Conservation (phyloP, 805 yeast genomes). For the Kregervanrija fluxuum region DNA sequence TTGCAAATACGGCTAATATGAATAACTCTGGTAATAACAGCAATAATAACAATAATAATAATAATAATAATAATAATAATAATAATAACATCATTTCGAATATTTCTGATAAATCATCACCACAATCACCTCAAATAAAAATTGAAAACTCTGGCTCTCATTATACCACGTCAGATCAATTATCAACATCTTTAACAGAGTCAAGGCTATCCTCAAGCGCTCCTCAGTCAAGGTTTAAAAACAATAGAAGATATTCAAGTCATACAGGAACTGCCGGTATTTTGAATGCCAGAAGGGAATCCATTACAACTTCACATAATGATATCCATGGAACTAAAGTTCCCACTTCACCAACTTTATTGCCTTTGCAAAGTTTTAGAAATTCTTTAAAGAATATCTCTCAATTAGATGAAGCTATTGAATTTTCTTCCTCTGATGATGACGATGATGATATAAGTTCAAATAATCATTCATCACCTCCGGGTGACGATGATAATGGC, state of each 20-base stretch:
- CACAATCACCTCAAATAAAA: neutral
- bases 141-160: neutral
- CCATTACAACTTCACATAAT: constrained; percentile 39
- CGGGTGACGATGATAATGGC: constrained; percentile 32
- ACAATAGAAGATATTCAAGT: too few relatives aligned
- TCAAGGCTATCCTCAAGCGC: neutral
- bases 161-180: neutral
- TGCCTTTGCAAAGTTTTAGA: constrained; percentile 25
- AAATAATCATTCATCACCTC: constrained; percentile 2
- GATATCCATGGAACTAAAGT: constrained; percentile 40
- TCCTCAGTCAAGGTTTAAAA: neutral
- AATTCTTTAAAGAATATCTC: constrained; percentile 23
- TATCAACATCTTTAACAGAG: neutral
- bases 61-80: neutral
- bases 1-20: constrained; percentile 7
- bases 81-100: neutral
- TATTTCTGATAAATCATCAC: neutral
- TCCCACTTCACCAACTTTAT: constrained; percentile 33
- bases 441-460: constrained; percentile 27
- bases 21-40: constrained; percentile 2
- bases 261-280: neutral
- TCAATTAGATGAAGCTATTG: constrained; percentile 32
- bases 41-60: neutral
- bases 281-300: constrained; percentile 35
- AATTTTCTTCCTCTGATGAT: constrained; percentile 33